Conservation (phyloP, 1,139 yeast species). For the Candida gigantensis region DNA sequence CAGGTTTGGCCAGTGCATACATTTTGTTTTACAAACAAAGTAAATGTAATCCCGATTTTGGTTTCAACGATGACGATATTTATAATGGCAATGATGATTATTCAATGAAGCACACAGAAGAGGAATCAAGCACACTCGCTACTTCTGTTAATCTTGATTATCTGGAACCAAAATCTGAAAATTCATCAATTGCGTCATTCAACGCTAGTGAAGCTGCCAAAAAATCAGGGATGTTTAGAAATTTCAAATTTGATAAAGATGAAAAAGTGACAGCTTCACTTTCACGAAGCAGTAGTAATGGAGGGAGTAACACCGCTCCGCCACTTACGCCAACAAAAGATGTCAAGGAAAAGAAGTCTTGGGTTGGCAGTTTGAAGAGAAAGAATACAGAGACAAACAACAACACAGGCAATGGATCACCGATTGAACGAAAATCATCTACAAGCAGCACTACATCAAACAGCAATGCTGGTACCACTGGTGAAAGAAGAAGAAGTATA, state of each 20-base stretch:
- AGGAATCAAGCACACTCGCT: conserved; percentile 12
- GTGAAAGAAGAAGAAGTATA: conserved; percentile 32
- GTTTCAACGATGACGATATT: conserved; percentile 34
- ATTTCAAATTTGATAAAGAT: conserved; percentile 16
- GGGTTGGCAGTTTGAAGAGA: conserved; percentile 46
- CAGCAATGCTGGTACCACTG: conserved; percentile 4
- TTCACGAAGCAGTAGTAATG: conserved; percentile 13
- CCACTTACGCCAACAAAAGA: conserved; percentile 10
- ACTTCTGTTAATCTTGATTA: conserved; percentile 15
- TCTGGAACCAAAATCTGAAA: conserved; percentile 14
- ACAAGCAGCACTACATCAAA: conserved; percentile 12
- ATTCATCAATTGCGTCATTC: conserved; percentile 17
- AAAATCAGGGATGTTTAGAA: conserved; percentile 14
- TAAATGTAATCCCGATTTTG: conserved; percentile 21
- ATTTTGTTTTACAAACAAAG: conserved; percentile 64
- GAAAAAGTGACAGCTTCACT: conserved; percentile 11
- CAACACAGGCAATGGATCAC: conserved; percentile 12
- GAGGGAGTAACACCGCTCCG: conserved; percentile 1
- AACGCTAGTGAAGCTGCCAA: conserved; percentile 10
- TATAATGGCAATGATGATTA: conserved; percentile 34
- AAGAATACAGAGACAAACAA: conserved; percentile 30
- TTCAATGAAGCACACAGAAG: conserved; percentile 13
- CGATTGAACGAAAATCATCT: conserved; percentile 19
- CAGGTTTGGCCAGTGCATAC: conserved; percentile 90
- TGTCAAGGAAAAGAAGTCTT: conserved; percentile 38